phyloP scores from a whole-genome alignment of 2,329 filamentous ascomycete genomes.

The Chaetomium olivaceum region DNA sequence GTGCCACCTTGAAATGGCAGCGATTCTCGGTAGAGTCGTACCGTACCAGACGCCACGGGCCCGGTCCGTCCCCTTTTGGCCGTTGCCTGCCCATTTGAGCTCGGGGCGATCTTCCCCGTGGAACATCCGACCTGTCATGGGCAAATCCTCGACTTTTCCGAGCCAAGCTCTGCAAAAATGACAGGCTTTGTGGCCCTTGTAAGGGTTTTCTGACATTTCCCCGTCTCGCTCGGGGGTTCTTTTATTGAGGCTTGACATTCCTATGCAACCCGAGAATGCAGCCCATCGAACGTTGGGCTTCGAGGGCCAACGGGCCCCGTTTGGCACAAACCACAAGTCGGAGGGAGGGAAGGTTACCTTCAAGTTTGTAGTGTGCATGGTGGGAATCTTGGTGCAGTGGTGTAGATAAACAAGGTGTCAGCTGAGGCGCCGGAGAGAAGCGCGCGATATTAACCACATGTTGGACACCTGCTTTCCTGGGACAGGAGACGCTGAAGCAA shows the following conservation, averaged over 20 bases:
- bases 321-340: background rate
- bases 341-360: background rate
- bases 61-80: slow-evolving; percentile 5
- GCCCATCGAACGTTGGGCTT: background rate
- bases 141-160: slow-evolving; percentile 1
- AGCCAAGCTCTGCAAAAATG: slow-evolving; percentile 11
- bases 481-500: background rate
- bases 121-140: background rate
- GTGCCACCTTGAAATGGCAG: slow-evolving; percentile 1
- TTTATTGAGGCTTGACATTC: background rate
- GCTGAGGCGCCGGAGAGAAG: background rate
- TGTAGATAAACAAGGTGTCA: background rate
- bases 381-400: background rate
- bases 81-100: slow-evolving; percentile 17
- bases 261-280: background rate
- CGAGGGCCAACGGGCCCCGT: background rate
- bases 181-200: background rate
- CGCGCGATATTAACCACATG: background rate
- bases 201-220: background rate
- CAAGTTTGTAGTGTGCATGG: background rate
- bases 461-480: background rate
- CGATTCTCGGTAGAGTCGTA: slow-evolving; percentile 8
- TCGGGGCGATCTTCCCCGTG: slow-evolving; percentile 3
- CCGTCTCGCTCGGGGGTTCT: no score
- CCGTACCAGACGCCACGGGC: background rate